Evolutionary conservation across 2,329 filamentous ascomycete species (phyloP).

Genomic region (Lojkania enalia): DNA sequence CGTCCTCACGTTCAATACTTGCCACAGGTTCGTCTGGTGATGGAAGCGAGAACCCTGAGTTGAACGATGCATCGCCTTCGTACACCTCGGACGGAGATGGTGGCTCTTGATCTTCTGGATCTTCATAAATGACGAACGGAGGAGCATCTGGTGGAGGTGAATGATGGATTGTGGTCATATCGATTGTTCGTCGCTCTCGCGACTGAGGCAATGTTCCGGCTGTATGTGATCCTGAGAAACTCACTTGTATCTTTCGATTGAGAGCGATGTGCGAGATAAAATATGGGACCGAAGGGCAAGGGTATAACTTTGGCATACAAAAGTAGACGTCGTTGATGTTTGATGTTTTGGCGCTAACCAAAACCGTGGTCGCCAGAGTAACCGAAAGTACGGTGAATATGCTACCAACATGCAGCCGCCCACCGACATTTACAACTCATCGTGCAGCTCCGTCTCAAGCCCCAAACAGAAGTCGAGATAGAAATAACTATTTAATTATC

Average conservation of each 20-base stretch:
- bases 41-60: slow-evolving; percentile 34
- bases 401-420: background rate
- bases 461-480: no score
- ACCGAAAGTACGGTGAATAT: background rate
- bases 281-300: background rate
- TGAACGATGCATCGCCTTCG: slow-evolving; percentile 39
- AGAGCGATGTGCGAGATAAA: background rate
- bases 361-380: background rate
- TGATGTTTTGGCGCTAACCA: background rate
- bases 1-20: slow-evolving; percentile 33
- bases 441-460: background rate
- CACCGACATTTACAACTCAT: slow-evolving; percentile 2
- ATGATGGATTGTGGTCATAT: slow-evolving; percentile 39
- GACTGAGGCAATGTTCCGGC: slow-evolving; percentile 6
- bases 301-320: background rate
- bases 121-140: slow-evolving; percentile 41
- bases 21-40: slow-evolving; percentile 33
- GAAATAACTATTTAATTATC: no score
- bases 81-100: slow-evolving; percentile 36
- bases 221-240: background rate
- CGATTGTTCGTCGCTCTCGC: slow-evolving; percentile 23
- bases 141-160: slow-evolving; percentile 34
- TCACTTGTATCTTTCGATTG: background rate
- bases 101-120: slow-evolving; percentile 34
- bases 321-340: background rate